phyloP scores from a whole-genome alignment of 2,329 filamentous ascomycete genomes.

The Aspergillus sp. region DNA sequence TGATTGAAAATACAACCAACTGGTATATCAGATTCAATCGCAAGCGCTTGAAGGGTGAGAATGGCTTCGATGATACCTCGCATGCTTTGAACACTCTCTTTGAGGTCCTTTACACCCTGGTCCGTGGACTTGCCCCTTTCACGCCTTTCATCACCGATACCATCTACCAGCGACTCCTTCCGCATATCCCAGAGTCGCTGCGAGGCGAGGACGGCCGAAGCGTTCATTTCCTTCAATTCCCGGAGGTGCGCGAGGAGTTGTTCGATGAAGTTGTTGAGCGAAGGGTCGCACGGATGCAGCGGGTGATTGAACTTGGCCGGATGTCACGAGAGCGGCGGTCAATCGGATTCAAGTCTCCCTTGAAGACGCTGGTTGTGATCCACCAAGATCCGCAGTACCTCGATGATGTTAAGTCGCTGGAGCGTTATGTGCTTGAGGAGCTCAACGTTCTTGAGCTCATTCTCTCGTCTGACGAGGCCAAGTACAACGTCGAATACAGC shows the following conservation, averaged over 20 bases:
- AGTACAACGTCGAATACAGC: conserved; percentile 87
- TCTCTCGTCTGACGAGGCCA: conserved; percentile 74
- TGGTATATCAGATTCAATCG: conserved; percentile 98
- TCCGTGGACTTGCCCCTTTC: conserved; percentile 82
- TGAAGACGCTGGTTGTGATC: conserved; percentile 83
- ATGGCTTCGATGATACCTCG: conserved; percentile 73
- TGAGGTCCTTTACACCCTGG: conserved; percentile 82
- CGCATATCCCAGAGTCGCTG: conserved; percentile 66
- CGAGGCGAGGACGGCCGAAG: conserved; percentile 66
- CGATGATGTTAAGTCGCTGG: conserved; percentile 73
- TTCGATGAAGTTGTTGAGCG: conserved; percentile 82
- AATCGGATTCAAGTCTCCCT: conserved; percentile 79
- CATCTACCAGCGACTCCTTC: conserved; percentile 77
- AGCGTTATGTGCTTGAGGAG: conserved; percentile 85
- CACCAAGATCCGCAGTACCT: conserved; percentile 75
- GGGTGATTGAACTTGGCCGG: conserved; percentile 82
- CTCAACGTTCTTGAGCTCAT: conserved; percentile 81
- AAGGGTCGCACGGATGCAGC: conserved; percentile 83
- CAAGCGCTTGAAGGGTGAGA: conserved; percentile 80
- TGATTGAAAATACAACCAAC: conserved; percentile 95
- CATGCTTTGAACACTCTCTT: conserved; percentile 91
- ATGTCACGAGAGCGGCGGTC: conserved; percentile 76
- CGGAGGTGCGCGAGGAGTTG: conserved; percentile 76
- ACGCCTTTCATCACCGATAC: conserved; percentile 92
- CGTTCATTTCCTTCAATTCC: conserved; percentile 87